Percentiles rank a stretch among this genome's conserved stretches.
phyloP scores from a whole-genome alignment of 129 eudicot species.

The Chrysanthemum seticuspe region DNA sequence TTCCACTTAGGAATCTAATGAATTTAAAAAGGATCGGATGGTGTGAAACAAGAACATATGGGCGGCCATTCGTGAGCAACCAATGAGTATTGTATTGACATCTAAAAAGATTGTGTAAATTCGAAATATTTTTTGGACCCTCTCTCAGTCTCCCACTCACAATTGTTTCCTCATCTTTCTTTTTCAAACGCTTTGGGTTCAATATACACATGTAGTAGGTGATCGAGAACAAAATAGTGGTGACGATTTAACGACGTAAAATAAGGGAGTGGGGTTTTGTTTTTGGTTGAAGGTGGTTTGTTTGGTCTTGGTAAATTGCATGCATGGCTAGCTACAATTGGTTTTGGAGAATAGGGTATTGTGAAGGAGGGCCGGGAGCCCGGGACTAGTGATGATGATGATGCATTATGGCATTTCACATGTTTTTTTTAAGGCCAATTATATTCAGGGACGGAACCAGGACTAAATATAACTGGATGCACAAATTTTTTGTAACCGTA shows the following conservation, averaged over 20 bases:
- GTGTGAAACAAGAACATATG: constrained; percentile 33
- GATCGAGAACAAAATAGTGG: constrained; percentile 13
- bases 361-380: too few relatives aligned
- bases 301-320: background rate
- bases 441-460: too few relatives aligned
- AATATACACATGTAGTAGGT: constrained; percentile 10
- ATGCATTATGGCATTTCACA: too few relatives aligned
- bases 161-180: constrained; percentile 18
- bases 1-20: constrained; percentile 1
- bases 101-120: constrained; percentile 17
- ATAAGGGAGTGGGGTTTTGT: constrained; percentile 4
- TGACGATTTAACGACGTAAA: background rate
- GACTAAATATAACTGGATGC: too few relatives aligned
- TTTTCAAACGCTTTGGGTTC: background rate
- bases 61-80: constrained; percentile 30
- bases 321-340: background rate
- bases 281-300: background rate
- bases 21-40: background rate
- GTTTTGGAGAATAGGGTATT: constrained; percentile 2
- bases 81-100: constrained; percentile 34
- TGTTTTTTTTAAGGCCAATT: too few relatives aligned
- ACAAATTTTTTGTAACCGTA: too few relatives aligned
- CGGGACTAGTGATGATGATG: too few relatives aligned
- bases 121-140: constrained; percentile 28
- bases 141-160: constrained; percentile 32